Evolutionary conservation across 2,329 filamentous ascomycete species (phyloP), one percentile per base, ranked within the genome.

Genomic region (Zalaria obscura): DNA sequence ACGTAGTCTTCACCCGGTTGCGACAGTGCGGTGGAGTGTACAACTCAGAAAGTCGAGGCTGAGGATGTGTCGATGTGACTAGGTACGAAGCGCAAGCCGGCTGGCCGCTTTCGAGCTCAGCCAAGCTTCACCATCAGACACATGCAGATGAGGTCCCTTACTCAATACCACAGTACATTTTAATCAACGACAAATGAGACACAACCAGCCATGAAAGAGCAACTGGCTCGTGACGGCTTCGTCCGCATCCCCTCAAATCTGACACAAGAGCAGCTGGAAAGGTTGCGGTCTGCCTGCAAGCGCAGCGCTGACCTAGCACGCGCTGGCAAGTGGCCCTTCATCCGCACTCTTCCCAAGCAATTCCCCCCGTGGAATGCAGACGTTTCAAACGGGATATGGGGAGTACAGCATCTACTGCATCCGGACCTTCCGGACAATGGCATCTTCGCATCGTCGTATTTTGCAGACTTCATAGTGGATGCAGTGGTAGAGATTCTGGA

Each of bases 291-390:
- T 41, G 78, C 78, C 35, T 74, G 77, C 39, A 55, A 64, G 29
- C 59, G 69, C 43, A 72, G 74, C n/a, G 76, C 77, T 18, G 55
- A 63, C 2, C 64, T 75, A 35, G 80, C 83, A 35, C 76, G 83
- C 47, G 51, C 66, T n/a, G 85, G 85, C 32, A 55, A 69, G 47
- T 94, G 86, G 86, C 83, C 83, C 3, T 73, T 82, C 61, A 78
- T 93, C 54, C 81, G 86, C 48, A 89, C 83, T 0, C 74, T 91
- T 2, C 83, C 83, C 41, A 93, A 93, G 61, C 86, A 93, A 62
- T 94, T 93, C 64, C 87, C 86, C 1, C 87, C 87, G 0, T 93
- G 86, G 86, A 68, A 67, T n/a, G 66, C 68, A 39, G 50, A 55
- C 10, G 64, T 69, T 1, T 65, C 68, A 0, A 61, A 66, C 40